phyloP scores from a whole-genome alignment of 148 eudicot species.

The Rhododendron ferrugineum region DNA sequence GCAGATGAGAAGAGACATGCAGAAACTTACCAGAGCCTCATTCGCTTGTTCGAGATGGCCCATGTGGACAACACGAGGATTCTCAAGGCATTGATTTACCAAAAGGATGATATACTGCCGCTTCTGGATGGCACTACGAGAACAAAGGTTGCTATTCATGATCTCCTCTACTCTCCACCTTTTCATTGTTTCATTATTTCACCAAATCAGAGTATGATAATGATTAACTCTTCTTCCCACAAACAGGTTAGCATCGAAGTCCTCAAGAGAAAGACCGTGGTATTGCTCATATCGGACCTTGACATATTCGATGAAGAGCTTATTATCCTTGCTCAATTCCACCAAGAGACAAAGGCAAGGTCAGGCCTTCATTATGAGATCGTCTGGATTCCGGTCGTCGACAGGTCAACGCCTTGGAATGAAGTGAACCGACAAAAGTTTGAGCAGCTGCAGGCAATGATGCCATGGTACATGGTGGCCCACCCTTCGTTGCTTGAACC shows the following conservation, averaged over 20 bases:
- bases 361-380: constrained; percentile 53
- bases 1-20: constrained; percentile 79
- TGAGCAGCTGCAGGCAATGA: constrained; percentile 42
- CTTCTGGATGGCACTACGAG: constrained; percentile 46
- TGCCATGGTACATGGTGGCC: constrained; percentile 76
- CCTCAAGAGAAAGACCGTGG: constrained; percentile 58
- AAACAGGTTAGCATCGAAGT: constrained; percentile 65
- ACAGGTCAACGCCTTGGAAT: constrained; percentile 40
- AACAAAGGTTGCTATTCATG: constrained; percentile 40
- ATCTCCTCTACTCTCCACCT: not conserved
- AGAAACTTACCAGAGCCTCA: constrained; percentile 55
- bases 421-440: constrained; percentile 43
- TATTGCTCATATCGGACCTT: constrained; percentile 75
- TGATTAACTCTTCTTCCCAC: not conserved
- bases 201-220: not conserved
- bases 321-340: constrained; percentile 35
- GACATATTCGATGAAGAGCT: constrained; percentile 59
- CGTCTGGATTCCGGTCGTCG: constrained; percentile 83
- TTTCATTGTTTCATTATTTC: not conserved
- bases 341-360: constrained; percentile 41
- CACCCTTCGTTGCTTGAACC: constrained; percentile 68
- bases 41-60: constrained; percentile 51
- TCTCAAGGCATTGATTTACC: constrained; percentile 53
- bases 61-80: constrained; percentile 70
- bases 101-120: constrained; percentile 62